These are phyloP conservation scores for Erythrobasidium yunnanense DNA, from an alignment of 768 basidiomycete genomes.

Conservation along the genomic window DNA sequence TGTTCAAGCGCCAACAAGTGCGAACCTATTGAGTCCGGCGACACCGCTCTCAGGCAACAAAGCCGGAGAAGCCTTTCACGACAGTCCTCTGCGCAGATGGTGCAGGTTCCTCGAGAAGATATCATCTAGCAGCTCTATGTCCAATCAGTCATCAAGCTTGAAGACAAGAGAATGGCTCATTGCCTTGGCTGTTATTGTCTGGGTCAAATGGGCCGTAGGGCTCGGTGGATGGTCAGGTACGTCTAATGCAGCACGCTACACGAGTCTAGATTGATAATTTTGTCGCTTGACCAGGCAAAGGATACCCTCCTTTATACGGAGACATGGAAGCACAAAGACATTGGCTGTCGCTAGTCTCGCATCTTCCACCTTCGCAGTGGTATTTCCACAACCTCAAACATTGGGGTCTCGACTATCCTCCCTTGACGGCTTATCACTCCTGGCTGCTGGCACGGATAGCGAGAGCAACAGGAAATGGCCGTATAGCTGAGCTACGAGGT, in stretches of 20 bases:
- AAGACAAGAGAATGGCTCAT: constrained; percentile 19
- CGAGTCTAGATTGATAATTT: too few relatives aligned
- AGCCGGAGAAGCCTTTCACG: constrained; percentile 1
- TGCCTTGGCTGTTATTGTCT: constrained; percentile 41
- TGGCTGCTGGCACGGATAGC: constrained; percentile 31
- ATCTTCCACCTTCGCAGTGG: constrained; percentile 62
- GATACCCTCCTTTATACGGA: constrained; percentile 36
- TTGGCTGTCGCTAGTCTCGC: constrained; percentile 38
- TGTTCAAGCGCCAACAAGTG: too few relatives aligned
- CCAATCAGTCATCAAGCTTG: not conserved
- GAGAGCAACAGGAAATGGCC: not conserved
- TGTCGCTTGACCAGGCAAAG: constrained; percentile 35
- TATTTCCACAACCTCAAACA: constrained; percentile 78
- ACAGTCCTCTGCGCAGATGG: constrained; percentile 8
- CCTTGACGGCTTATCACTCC: constrained; percentile 65
- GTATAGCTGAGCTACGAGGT: constrained; percentile 56
- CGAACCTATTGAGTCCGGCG: too few relatives aligned
- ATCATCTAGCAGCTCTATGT: not conserved
- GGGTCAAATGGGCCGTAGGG: constrained; percentile 60
- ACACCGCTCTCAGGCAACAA: too few relatives aligned
- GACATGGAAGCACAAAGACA: constrained; percentile 41
- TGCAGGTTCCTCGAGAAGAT: constrained; percentile 20
- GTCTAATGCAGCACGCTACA: too few relatives aligned
- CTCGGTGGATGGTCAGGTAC: constrained; percentile 72
- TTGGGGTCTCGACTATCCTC: constrained; percentile 94